Evolutionary conservation across 2,329 filamentous ascomycete genomes (phyloP).

Genomic region (Trichoderma afroharzianum): DNA sequence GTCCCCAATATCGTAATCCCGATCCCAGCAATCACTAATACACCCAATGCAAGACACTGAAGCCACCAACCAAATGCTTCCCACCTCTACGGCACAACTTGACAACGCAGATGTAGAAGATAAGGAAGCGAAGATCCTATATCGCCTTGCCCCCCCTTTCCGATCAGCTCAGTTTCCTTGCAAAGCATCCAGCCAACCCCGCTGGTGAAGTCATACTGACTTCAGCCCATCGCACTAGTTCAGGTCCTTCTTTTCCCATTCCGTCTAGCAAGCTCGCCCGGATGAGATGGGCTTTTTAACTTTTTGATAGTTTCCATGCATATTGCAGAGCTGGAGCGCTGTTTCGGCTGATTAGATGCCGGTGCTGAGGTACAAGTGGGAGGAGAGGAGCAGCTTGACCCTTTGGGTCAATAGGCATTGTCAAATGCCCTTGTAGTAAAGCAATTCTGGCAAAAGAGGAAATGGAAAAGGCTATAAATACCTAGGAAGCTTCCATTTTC

Average conservation of each 20-base stretch:
- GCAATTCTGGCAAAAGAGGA: background rate
- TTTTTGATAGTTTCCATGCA: background rate
- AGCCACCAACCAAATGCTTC: background rate
- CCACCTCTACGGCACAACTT: background rate
- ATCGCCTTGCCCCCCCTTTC: no score
- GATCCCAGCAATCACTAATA: background rate
- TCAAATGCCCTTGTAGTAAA: background rate
- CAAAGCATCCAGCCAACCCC: background rate
- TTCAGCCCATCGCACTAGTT: slow-evolving; percentile 1
- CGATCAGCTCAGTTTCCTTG: background rate
- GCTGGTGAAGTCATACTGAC: slow-evolving; percentile 11
- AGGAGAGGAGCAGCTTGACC: background rate
- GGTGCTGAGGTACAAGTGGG: background rate
- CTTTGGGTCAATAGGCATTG: background rate
- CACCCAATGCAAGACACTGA: background rate
- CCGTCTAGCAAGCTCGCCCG: background rate
- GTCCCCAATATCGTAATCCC: background rate
- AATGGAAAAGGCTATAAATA: background rate
- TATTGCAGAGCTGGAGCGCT: background rate
- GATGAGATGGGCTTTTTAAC: background rate
- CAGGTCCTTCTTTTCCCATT: background rate
- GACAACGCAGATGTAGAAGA: background rate
- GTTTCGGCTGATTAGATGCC: background rate
- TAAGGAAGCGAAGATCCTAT: background rate
- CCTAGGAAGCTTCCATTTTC: background rate